phyloP scores from a whole-genome alignment of 1,139 yeast genomes.

The Diutina neorugosa region DNA sequence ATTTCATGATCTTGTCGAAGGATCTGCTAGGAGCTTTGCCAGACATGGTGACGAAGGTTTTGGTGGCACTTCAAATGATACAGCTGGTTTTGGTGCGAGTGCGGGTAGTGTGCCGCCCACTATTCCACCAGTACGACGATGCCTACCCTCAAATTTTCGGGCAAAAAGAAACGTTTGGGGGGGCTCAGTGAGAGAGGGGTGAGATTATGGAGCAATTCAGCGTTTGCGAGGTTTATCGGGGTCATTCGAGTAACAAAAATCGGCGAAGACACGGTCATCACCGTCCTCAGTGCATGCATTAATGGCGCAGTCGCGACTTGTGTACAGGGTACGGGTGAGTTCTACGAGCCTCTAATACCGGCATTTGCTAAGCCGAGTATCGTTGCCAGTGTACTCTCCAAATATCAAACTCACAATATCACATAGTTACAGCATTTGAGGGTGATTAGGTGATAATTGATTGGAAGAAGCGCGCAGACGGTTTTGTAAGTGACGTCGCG shows the following conservation, averaged over 20 bases:
- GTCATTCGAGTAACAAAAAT: background rate
- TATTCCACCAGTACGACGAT: background rate
- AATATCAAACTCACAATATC: too few relatives aligned
- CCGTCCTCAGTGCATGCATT: background rate
- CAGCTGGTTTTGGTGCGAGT: background rate
- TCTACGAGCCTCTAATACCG: background rate
- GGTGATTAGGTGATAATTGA: too few relatives aligned
- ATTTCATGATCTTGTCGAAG: constrained; percentile 89
- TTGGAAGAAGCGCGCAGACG: too few relatives aligned
- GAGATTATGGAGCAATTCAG: background rate
- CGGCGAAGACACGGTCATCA: background rate
- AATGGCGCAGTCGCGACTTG: background rate
- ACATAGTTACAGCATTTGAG: too few relatives aligned
- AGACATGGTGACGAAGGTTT: constrained; percentile 23
- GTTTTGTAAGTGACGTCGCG: background rate
- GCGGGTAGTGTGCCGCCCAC: background rate
- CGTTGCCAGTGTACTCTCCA: background rate
- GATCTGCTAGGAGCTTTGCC: constrained; percentile 63
- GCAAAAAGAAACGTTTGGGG: background rate
- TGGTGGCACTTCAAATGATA: background rate
- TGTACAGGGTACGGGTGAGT: background rate
- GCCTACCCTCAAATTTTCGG: background rate
- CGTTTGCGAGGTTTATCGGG: background rate
- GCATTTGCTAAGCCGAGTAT: background rate
- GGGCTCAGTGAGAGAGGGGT: background rate